Base-by-base conservation (phyloP, 2,329 filamentous ascomycete genomes). In the Beauveria pseudobassiana region DNA sequence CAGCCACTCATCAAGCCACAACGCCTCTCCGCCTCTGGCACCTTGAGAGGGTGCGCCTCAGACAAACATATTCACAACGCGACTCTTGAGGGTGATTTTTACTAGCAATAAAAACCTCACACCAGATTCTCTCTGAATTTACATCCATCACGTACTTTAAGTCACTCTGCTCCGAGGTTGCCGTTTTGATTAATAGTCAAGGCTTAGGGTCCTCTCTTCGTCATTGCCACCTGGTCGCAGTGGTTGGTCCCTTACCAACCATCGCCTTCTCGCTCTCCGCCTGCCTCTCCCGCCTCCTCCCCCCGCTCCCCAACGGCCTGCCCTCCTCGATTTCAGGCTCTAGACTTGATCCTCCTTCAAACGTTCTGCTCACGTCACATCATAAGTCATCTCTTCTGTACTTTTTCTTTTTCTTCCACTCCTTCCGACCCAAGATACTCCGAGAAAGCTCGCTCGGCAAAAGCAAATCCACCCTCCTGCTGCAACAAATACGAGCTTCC, bases 201-300 rank as follows among this genome's bases (percentile, higher is more conserved):
- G 30, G 52, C 40, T 55, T 40, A 40, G 34, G 50, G 50, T 48
- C 54, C 42, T 10, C 40, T 22, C 16, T 20, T 42, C 34, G 34
- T 16, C 34, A 38, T 38, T 38, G n/a, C 46, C 56, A 51, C 40
- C 30, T 30, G 24, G 48, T 38, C 34, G 22, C 58, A 54, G 24
- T 54, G 50, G 26, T 24, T 60, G 58, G 50, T 60, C 58, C 57
- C 57, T 46, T 52, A 24, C 57, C 57, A 51, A 45, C 57, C 57
- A 57, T 57, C 42, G 58, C 42, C 26, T 53, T 51, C 24, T 59
- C 28, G 7, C 55, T 51, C 56, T 28, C 34, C 46, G 45, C 56
- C 56, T 50, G 20, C 8, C 20, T 42, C 34, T 49, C 45, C 49
- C 49, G 57, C 57, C 56, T 51, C 56, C 34, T 38, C 30, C 48